phyloP scores from a whole-genome alignment of 2,329 filamentous ascomycete species.

The Fusarium bactridioides region DNA sequence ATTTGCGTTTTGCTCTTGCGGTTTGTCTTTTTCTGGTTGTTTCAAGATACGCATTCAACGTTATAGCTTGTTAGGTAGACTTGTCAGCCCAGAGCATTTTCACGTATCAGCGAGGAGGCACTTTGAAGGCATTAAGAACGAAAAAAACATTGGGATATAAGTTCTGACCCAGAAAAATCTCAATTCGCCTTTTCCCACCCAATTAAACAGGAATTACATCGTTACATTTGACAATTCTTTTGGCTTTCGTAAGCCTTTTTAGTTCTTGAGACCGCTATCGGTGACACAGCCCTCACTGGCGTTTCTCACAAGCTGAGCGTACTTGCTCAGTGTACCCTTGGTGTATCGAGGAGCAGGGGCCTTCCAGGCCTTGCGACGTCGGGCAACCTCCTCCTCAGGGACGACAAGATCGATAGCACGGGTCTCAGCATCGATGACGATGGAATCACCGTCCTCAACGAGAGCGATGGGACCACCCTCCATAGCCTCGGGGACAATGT shows the following conservation, averaged over 20 bases:
- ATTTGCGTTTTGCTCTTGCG: background rate
- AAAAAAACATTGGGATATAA: slow-evolving; percentile 28
- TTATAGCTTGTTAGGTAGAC: slow-evolving; percentile 21
- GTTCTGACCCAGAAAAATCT: slow-evolving; percentile 27
- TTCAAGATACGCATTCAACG: background rate
- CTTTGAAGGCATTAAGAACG: background rate
- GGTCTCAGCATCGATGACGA: slow-evolving; percentile 83
- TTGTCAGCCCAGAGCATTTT: background rate
- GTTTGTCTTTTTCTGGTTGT: background rate
- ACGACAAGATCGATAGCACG: slow-evolving; percentile 73
- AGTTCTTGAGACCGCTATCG: slow-evolving; percentile 49
- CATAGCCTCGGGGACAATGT: slow-evolving; percentile 87
- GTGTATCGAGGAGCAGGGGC: slow-evolving; percentile 65
- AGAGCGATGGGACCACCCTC: slow-evolving; percentile 86
- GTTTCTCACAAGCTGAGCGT: slow-evolving; percentile 66
- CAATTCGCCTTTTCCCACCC: slow-evolving; percentile 44
- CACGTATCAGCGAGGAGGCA: background rate
- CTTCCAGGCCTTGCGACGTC: slow-evolving; percentile 67
- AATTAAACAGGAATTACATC: slow-evolving; percentile 35
- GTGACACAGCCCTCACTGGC: slow-evolving; percentile 69
- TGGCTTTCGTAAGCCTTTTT: slow-evolving; percentile 10
- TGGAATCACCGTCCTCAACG: slow-evolving; percentile 80
- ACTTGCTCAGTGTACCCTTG: slow-evolving; percentile 75
- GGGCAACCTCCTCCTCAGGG: slow-evolving; percentile 68
- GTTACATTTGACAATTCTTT: slow-evolving; percentile 21